Percentiles rank a stretch among this genome's conserved stretches.
phyloP scores from a whole-genome alignment of 73 alveolate species.

The Paramecium primaurelia region DNA sequence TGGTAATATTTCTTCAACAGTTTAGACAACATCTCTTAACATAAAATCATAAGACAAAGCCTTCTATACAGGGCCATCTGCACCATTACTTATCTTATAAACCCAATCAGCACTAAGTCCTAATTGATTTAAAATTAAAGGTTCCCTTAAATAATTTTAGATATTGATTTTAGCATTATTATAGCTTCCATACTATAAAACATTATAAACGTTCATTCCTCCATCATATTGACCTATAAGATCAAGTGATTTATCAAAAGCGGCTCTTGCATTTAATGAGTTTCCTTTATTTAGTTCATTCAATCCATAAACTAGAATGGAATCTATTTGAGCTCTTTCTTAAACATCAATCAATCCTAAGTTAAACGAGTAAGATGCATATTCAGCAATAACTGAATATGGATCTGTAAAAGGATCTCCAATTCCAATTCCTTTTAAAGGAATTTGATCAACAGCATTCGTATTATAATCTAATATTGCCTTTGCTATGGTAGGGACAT shows the following conservation, averaged over 20 bases:
- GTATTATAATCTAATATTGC: slow-evolving; percentile 34
- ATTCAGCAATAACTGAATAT: slow-evolving; percentile 10
- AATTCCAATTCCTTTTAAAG: slow-evolving; percentile 22
- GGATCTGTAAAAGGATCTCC: slow-evolving; percentile 44
- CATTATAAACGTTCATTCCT: not conserved
- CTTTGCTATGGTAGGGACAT: slow-evolving; percentile 86
- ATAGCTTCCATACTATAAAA: not conserved
- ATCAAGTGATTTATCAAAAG: not conserved
- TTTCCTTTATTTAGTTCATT: not conserved
- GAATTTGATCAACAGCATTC: not conserved
- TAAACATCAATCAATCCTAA: slow-evolving; percentile 20
- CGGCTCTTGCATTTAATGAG: not conserved
- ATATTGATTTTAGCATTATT: not conserved
- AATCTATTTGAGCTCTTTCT: not conserved
- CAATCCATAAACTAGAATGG: not conserved
- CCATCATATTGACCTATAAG: not conserved
- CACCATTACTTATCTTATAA: not conserved
- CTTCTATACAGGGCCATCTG: not conserved
- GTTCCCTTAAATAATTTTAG: not conserved
- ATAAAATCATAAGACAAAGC: slow-evolving; percentile 48
- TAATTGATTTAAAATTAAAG: not conserved
- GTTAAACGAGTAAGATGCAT: not conserved
- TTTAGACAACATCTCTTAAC: slow-evolving; percentile 4
- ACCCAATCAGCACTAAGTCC: not conserved
- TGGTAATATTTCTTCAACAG: not conserved